These are phyloP conservation scores for Microcyclosporella mali DNA, from an alignment of 2,329 filamentous ascomycete species.

Conservation along the genomic window DNA sequence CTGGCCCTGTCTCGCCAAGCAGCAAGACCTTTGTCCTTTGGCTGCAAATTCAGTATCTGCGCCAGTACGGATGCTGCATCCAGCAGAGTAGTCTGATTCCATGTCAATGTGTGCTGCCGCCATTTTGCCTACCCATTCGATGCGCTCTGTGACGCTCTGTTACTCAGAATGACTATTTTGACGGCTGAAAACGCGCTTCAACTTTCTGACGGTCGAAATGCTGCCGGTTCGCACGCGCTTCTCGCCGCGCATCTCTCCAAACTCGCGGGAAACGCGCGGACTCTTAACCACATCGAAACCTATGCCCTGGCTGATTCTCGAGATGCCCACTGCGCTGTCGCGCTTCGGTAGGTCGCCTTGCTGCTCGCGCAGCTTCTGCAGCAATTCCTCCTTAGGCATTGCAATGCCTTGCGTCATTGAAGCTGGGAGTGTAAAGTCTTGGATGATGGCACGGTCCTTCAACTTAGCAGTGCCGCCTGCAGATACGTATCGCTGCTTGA, in stretches of 20 bases:
- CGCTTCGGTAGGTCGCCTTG: conserved; percentile 8
- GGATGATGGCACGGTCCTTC: conserved; percentile 21
- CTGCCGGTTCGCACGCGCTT: conserved; percentile 16
- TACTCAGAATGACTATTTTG: background rate
- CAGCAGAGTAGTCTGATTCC: too few relatives aligned
- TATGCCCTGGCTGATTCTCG: conserved; percentile 1
- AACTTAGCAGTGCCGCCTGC: conserved; percentile 23
- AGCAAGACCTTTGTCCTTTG: too few relatives aligned
- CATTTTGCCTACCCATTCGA: too few relatives aligned
- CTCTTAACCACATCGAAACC: background rate
- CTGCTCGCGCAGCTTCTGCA: conserved; percentile 2
- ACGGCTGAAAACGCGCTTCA: background rate
- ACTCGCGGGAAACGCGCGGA: conserved; percentile 1
- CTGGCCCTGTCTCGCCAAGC: too few relatives aligned
- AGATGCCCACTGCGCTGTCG: background rate
- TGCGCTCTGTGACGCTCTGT: background rate
- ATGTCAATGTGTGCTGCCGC: too few relatives aligned
- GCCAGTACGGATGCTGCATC: too few relatives aligned
- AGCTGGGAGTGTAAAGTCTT: background rate
- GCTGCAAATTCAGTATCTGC: too few relatives aligned
- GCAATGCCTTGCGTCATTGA: background rate
- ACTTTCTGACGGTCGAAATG: background rate
- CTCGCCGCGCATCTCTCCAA: background rate
- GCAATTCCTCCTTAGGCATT: conserved; percentile 14
- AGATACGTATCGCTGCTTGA: conserved; percentile 25